phyloP scores from a whole-genome alignment of 805 yeast species.

The Candida tibetensis region DNA sequence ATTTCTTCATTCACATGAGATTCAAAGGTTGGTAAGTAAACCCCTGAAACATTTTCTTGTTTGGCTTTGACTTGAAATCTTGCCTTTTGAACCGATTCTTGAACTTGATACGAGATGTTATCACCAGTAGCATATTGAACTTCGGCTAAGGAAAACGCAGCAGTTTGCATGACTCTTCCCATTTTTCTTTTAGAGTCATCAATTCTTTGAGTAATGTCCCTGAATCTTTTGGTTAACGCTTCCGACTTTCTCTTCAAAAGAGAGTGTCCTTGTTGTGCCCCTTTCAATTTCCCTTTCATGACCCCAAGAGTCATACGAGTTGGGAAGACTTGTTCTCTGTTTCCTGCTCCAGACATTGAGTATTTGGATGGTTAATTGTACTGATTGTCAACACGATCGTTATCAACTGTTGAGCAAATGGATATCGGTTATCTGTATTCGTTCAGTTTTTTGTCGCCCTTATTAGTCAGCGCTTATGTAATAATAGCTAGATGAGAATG shows the following conservation, averaged over 20 bases:
- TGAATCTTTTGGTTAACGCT: conserved; percentile 92
- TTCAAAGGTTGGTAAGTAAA: conserved; percentile 88
- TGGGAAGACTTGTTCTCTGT: conserved; percentile 94
- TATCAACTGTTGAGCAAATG: background rate
- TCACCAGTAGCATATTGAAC: conserved; percentile 98
- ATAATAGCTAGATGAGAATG: no score
- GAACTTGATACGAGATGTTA: conserved; percentile 91
- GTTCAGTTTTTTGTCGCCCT: background rate
- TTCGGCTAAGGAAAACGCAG: conserved; percentile 95
- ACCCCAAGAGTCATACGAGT: conserved; percentile 95
- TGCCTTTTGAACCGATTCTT: conserved; percentile 87
- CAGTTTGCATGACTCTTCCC: conserved; percentile 98
- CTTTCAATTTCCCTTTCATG: conserved; percentile 94
- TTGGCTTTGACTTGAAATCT: conserved; percentile 87
- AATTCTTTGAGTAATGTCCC: conserved; percentile 91
- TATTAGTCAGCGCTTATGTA: no score
- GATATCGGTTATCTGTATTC: background rate
- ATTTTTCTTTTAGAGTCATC: conserved; percentile 94
- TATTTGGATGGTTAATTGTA: background rate
- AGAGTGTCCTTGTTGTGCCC: conserved; percentile 96
- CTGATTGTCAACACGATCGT: background rate
- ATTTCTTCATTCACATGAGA: conserved; percentile 77
- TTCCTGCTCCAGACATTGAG: conserved; percentile 63
- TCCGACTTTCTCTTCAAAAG: conserved; percentile 92
- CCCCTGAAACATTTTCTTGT: conserved; percentile 97